Evolutionary conservation across 2,329 filamentous ascomycete species (phyloP).

Genomic region (Colletotrichum australisinense): DNA sequence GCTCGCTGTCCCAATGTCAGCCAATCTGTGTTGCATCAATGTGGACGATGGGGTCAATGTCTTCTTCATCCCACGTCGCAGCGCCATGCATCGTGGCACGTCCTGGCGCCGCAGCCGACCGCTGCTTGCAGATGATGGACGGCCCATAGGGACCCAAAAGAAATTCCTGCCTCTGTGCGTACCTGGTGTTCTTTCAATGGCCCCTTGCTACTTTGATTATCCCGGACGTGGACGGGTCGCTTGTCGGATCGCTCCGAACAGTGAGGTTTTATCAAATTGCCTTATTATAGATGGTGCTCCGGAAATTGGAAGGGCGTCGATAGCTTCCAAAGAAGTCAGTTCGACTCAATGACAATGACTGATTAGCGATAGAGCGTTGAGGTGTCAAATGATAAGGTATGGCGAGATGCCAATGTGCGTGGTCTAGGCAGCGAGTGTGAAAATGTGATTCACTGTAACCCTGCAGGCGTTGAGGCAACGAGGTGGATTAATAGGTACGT

Average conservation of each 20-base stretch:
- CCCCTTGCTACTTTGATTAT: constrained; percentile 18
- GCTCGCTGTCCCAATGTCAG: constrained; percentile 12
- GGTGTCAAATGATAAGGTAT: neutral
- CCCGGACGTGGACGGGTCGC: constrained; percentile 4
- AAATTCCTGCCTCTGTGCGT: constrained; percentile 22
- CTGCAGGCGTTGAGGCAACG: neutral
- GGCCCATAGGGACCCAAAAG: neutral
- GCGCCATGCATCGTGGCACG: constrained; percentile 20
- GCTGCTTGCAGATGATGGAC: constrained; percentile 16
- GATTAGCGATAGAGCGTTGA: neutral
- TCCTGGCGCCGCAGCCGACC: constrained; percentile 7
- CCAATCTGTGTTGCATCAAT: constrained; percentile 2
- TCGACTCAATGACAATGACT: neutral
- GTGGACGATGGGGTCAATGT: neutral
- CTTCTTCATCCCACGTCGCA: constrained; percentile 28
- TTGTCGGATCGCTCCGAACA: neutral
- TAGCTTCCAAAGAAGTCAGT: constrained; percentile 19
- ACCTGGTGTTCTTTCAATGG: constrained; percentile 2
- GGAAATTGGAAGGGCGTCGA: constrained; percentile 24
- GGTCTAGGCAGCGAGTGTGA: neutral
- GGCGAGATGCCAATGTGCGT: neutral
- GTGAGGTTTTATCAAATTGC: constrained; percentile 10
- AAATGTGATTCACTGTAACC: neutral
- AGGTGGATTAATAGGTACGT: neutral
- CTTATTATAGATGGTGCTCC: neutral